These are phyloP conservation scores for Panicum virgatum DNA, from an alignment of 202 grass and related monocot species.

Conservation along the genomic window DNA sequence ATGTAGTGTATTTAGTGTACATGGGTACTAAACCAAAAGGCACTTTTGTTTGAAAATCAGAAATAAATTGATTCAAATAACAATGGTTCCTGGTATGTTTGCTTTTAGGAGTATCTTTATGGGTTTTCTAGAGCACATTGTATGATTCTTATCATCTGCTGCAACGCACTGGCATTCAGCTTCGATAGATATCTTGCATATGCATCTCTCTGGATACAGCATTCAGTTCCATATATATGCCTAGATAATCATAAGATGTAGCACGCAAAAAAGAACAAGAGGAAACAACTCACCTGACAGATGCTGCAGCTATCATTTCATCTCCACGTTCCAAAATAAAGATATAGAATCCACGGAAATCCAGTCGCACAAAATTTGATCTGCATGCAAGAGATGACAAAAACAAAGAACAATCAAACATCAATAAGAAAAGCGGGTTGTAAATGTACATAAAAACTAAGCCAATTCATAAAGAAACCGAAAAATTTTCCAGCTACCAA, in stretches of 20 bases:
- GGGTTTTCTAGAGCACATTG: slow-evolving; percentile 2
- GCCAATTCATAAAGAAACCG: slow-evolving; percentile 5
- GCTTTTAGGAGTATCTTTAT: not conserved
- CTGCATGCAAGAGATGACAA: slow-evolving; percentile 39
- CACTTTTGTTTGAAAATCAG: not conserved
- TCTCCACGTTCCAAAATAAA: slow-evolving; percentile 81
- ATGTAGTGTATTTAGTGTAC: not conserved
- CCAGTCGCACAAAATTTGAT: slow-evolving; percentile 79
- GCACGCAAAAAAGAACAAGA: slow-evolving; percentile 24
- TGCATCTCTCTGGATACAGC: slow-evolving; percentile 14
- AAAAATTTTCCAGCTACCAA: slow-evolving; percentile 8
- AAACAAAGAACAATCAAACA: slow-evolving; percentile 23
- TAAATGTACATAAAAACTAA: slow-evolving; percentile 25
- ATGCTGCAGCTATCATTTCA: slow-evolving; percentile 91
- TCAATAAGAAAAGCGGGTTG: slow-evolving; percentile 21
- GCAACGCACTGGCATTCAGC: not conserved
- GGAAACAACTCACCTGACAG: slow-evolving; percentile 61
- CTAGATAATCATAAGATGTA: slow-evolving; percentile 1
- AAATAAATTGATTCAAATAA: not conserved
- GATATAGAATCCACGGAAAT: slow-evolving; percentile 82
- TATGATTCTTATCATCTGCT: not conserved
- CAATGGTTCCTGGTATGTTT: not conserved
- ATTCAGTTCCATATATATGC: slow-evolving; percentile 23
- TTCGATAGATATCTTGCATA: not conserved
- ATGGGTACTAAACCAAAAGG: not conserved